These are phyloP conservation scores for Neophaeococcomyces mojaviensis DNA, from an alignment of 2,329 filamentous ascomycete genomes.

Conservation along the genomic window DNA sequence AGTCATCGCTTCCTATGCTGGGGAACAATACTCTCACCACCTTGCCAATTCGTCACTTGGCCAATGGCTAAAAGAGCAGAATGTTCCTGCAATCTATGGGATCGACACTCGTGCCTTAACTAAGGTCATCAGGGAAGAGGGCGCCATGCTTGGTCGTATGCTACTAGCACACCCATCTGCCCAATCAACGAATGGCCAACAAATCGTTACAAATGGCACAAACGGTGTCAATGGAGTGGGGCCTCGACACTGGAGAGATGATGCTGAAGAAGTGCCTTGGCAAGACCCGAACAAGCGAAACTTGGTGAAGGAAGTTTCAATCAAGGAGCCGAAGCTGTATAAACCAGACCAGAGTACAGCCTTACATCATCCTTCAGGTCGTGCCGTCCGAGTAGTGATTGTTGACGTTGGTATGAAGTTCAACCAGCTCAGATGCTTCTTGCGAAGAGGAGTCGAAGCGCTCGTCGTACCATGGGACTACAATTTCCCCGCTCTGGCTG, in stretches of 20 bases:
- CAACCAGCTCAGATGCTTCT: conserved; percentile 91
- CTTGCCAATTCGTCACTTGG: conserved; percentile 85
- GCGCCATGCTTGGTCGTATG: conserved; percentile 92
- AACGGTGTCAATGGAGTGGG: conserved; percentile 26
- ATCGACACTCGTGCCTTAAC: conserved; percentile 91
- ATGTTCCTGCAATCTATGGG: conserved; percentile 86
- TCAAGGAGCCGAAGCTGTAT: conserved; percentile 78
- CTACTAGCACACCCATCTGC: conserved; percentile 56
- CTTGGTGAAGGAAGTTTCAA: conserved; percentile 62
- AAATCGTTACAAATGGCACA: conserved; percentile 27
- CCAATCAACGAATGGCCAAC: conserved; percentile 31
- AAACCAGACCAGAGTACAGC: conserved; percentile 62
- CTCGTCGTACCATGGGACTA: conserved; percentile 95
- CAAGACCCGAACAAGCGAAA: conserved; percentile 87
- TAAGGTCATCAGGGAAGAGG: conserved; percentile 86
- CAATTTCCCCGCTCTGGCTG: conserved; percentile 69
- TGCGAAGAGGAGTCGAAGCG: conserved; percentile 86
- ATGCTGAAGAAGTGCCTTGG: conserved; percentile 81
- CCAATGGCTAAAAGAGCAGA: conserved; percentile 93
- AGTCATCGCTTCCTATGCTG: conserved; percentile 82
- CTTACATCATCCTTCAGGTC: conserved; percentile 80
- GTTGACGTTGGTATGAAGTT: conserved; percentile 97
- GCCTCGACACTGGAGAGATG: conserved; percentile 41
- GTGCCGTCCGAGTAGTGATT: conserved; percentile 78
- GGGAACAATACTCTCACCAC: conserved; percentile 92